Conservation (phyloP, 805 yeast genomes). For the Candida endomychidarum region DNA sequence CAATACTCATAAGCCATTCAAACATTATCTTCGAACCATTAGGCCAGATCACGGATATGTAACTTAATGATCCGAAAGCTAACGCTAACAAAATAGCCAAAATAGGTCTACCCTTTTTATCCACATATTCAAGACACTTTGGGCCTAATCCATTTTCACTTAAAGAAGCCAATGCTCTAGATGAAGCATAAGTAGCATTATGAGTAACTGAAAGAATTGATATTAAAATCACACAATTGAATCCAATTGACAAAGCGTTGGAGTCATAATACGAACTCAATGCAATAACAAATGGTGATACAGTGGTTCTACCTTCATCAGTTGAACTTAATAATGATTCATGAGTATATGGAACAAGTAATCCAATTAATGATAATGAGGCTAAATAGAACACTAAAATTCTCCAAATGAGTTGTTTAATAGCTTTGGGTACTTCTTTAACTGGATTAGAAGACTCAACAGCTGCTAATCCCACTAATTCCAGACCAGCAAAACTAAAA, state of each 20-base stretch:
- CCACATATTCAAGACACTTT: conserved; percentile 46
- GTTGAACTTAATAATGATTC: conserved; percentile 33
- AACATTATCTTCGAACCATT: conserved; percentile 42
- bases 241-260: conserved; percentile 59
- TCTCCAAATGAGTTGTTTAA: conserved; percentile 64
- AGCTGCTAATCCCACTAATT: conserved; percentile 69
- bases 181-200: conserved; percentile 72
- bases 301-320: conserved; percentile 41
- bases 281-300: conserved; percentile 75
- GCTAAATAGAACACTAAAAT: conserved; percentile 64
- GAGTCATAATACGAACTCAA: conserved; percentile 60
- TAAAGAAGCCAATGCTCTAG: conserved; percentile 63
- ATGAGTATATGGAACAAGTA: conserved; percentile 69
- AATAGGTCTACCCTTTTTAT: conserved; percentile 60
- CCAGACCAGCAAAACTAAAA: conserved; percentile 81
- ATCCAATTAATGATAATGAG: conserved; percentile 65
- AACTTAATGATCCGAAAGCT: conserved; percentile 58
- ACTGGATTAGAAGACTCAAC: conserved; percentile 69
- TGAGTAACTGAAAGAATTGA: conserved; percentile 76
- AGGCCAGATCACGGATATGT: conserved; percentile 53
- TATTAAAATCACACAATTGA: conserved; percentile 65
- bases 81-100: conserved; percentile 57
- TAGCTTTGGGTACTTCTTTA: conserved; percentile 68
- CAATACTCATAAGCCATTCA: conserved; percentile 38
- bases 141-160: conserved; percentile 61